These are phyloP conservation scores for Monosporozyma servazzii DNA, from an alignment of 805 yeast genomes.

Conservation along the genomic window DNA sequence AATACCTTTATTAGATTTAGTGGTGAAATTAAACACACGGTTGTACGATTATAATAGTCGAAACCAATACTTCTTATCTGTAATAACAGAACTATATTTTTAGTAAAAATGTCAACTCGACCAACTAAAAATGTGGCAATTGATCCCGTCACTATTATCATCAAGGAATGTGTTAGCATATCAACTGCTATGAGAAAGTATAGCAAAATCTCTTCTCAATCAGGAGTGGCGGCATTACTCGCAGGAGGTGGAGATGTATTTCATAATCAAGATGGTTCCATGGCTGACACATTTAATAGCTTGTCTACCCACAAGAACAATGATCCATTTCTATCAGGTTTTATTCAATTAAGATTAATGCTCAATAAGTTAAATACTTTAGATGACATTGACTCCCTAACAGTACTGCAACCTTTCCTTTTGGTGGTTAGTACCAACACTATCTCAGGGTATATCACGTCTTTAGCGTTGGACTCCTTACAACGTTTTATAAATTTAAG, in stretches of 20 bases:
- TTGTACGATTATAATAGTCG: not conserved
- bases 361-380: constrained; percentile 47
- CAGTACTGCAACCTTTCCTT: constrained; percentile 78
- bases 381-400: constrained; percentile 54
- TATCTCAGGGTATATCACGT: constrained; percentile 79
- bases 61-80: not conserved
- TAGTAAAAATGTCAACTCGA: not conserved
- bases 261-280: constrained; percentile 35
- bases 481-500: constrained; percentile 63
- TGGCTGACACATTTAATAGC: constrained; percentile 30
- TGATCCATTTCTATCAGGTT: constrained; percentile 66
- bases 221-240: constrained; percentile 78
- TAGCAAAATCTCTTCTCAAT: constrained; percentile 51
- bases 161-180: constrained; percentile 79
- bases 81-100: not conserved
- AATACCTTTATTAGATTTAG: not conserved
- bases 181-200: constrained; percentile 86
- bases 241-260: constrained; percentile 53
- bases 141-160: constrained; percentile 73
- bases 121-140: constrained; percentile 32
- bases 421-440: constrained; percentile 73
- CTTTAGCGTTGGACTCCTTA: constrained; percentile 67
- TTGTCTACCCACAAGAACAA: constrained; percentile 23
- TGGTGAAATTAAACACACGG: not conserved
- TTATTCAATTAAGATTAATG: constrained; percentile 68